Percentiles rank a stretch among this genome's conserved stretches.
Evolutionary conservation across 768 basidiomycete species (phyloP).

Genomic region (Mycena chlorophos): DNA sequence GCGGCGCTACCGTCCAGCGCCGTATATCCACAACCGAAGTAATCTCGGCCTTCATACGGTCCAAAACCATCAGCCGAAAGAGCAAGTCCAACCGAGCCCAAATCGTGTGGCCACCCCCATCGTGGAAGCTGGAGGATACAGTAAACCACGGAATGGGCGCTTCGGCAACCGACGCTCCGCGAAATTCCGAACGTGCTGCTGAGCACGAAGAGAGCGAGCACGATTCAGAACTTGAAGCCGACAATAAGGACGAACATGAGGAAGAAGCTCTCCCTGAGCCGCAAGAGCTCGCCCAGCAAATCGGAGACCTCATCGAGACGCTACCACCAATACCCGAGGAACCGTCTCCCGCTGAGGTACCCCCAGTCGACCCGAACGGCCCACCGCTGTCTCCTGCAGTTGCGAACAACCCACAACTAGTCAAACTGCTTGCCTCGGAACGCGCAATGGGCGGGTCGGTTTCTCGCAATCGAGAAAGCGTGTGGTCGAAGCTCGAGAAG

Average conservation of each 20-base stretch:
- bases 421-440: constrained; percentile 56
- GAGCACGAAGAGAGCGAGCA: constrained; percentile 5
- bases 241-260: neutral
- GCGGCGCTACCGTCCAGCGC: neutral
- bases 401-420: constrained; percentile 43
- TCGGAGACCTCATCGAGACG: constrained; percentile 26
- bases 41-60: constrained; percentile 35
- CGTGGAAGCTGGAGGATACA: constrained; percentile 45
- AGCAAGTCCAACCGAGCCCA: constrained; percentile 19
- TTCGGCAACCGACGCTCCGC: constrained; percentile 14
- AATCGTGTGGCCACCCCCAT: constrained; percentile 45
- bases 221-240: constrained; percentile 13
- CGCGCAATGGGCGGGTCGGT: constrained; percentile 63
- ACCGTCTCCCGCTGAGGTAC: constrained; percentile 16
- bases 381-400: constrained; percentile 28
- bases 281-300: constrained; percentile 10
- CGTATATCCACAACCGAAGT: neutral
- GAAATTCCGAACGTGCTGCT: constrained; percentile 6
- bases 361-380: constrained; percentile 28
- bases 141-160: constrained; percentile 23
- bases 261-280: constrained; percentile 16
- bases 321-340: no score
- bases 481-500: constrained; percentile 62
- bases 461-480: constrained; percentile 39
- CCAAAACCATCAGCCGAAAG: constrained; percentile 35